These are phyloP conservation scores for Carex kokanica DNA, from an alignment of 176 grass and related monocot genomes.

Conservation along the genomic window DNA sequence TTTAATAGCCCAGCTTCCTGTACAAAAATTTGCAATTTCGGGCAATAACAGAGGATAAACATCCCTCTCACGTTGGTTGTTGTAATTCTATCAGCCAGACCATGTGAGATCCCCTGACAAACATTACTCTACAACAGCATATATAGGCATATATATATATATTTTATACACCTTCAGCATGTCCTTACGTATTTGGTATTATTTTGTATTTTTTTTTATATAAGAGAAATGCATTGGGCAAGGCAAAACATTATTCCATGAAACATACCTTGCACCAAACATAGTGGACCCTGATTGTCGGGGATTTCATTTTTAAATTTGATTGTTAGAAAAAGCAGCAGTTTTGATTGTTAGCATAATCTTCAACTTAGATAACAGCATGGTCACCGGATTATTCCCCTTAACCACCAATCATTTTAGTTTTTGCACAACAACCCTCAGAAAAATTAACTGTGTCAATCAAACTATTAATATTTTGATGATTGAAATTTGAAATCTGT, in stretches of 20 bases:
- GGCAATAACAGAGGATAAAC: constrained; percentile 10
- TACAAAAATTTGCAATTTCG: neutral
- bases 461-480: neutral
- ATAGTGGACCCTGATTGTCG: neutral
- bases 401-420: neutral
- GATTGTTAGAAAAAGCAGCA: neutral
- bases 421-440: neutral
- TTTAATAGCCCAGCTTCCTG: neutral
- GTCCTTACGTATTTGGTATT: neutral
- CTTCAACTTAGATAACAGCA: neutral
- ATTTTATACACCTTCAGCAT: neutral
- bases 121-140: neutral
- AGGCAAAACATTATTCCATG: neutral
- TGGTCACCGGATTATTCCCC: neutral
- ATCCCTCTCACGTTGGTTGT: constrained; percentile 15
- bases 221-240: neutral
- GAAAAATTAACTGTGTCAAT: neutral
- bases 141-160: too few species aligned
- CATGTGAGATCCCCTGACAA: constrained; percentile 7
- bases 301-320: neutral
- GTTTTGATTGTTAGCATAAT: too few species aligned
- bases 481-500: too few species aligned
- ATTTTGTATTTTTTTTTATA: neutral
- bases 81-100: constrained; percentile 7
- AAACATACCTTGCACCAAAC: constrained; percentile 5